Base-by-base conservation (phyloP, 805 yeast species). In the Wickerhamiella azyma region DNA sequence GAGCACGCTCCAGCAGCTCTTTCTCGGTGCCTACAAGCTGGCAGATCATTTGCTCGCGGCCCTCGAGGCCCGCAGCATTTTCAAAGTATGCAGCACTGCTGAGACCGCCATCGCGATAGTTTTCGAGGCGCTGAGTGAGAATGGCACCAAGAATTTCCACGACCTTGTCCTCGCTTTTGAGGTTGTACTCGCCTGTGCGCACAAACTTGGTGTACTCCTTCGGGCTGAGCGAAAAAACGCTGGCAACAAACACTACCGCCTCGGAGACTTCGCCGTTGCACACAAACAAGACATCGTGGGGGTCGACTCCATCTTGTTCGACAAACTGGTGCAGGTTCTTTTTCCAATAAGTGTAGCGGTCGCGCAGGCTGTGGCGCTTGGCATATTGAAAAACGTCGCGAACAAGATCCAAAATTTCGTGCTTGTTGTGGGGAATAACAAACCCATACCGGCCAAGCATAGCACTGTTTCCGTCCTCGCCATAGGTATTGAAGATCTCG, bases 401-500 rank as follows among this genome's bases (percentile, higher is more conserved):
- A 1, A 79, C 76, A n/a, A 84, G 57, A 45, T 76, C 68, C 10
- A 81, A 72, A 2, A 70, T 58, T 52, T 81, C 85, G 54, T 74
- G 69, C 1, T 66, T 64, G 52, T 77, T 75, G n/a, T 65, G 64
- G 42, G 67, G 64, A 32, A 72, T 66, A 9, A 79, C 73, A 59
- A 88, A 86, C 1, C 96, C 96, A 59, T 86, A 88, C 47, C 83
- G 71, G 11, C 86, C 75, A 11, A 86, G 60, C 36, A 88, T 63
- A 32, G 74, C 70, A 0, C 81, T 68, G 53, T 83, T 85, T 13
- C 79, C 63, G 35, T 80, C 66, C 24, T 77, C 80, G 0, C 96
- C 96, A 55, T 86, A 88, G 0, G 92, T 77, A 62, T 85, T 86
- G 66, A 78, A 83, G 11, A 89, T 56, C 56, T 89, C 96, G 10